Evolutionary conservation across 306 rosid species (phyloP).

Genomic region (Vigna unguiculata): DNA sequence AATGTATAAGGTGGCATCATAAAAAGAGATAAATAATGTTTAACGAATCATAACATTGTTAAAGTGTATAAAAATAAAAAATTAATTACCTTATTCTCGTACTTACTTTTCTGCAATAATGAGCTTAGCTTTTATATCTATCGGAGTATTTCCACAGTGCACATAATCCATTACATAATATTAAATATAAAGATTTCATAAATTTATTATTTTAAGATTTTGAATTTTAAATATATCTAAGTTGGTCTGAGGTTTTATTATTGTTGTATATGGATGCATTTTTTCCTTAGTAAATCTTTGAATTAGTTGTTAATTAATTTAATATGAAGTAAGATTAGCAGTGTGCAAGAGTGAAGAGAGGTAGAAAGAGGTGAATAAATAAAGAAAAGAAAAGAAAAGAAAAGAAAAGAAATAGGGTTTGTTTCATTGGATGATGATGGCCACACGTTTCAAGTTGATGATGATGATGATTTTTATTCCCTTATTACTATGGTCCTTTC

Average conservation of each 20-base stretch:
- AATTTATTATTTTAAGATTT: too few species aligned
- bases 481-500: constrained; percentile 48
- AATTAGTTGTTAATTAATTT: too few species aligned
- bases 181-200: too few species aligned
- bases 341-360: too few species aligned
- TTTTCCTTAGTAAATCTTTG: too few species aligned
- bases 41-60: neutral
- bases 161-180: neutral
- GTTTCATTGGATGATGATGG: constrained; percentile 82
- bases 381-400: neutral
- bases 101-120: constrained; percentile 5
- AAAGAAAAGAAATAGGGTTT: constrained; percentile 35
- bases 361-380: neutral
- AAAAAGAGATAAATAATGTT: neutral
- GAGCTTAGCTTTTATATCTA: neutral
- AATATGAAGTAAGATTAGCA: too few species aligned
- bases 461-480: constrained; percentile 53
- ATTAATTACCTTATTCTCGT: neutral
- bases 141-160: constrained; percentile 18
- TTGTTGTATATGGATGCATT: too few species aligned
- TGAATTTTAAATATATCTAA: too few species aligned
- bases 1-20: too few species aligned
- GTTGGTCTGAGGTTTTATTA: too few species aligned
- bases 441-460: constrained; percentile 70
- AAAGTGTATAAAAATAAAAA: neutral